Evolutionary conservation across 768 basidiomycete species (phyloP).

Genomic region (Mycena alexandri): DNA sequence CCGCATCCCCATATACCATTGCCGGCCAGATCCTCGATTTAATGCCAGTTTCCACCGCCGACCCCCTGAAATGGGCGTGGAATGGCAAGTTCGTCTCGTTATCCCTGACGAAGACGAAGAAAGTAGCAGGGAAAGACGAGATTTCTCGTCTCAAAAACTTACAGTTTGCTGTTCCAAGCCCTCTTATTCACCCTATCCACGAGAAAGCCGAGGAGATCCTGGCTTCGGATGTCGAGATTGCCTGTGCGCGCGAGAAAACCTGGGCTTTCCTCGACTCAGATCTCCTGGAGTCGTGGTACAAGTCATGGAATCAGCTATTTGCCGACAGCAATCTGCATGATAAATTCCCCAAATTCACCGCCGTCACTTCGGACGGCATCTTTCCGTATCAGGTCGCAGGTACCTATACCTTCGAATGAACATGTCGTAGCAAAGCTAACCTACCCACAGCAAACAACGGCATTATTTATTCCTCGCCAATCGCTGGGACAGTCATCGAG

Average conservation of each 20-base stretch:
- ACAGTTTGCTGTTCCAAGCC: constrained; percentile 11
- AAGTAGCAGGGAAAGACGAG: not conserved
- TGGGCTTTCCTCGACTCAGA: constrained; percentile 2
- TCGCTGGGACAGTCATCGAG: constrained; percentile 8
- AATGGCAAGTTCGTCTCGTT: constrained; percentile 3
- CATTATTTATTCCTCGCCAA: not conserved
- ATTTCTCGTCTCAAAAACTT: not conserved
- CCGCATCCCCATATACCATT: not conserved
- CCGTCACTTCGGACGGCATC: not conserved
- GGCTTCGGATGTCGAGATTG: not conserved
- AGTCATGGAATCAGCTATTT: not conserved
- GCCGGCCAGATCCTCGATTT: constrained; percentile 7
- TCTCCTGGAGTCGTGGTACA: not conserved
- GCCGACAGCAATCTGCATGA: constrained; percentile 1
- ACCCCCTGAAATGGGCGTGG: constrained; percentile 10
- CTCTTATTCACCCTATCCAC: not conserved
- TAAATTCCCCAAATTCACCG: constrained; percentile 14
- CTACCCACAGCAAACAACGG: too few relatives aligned
- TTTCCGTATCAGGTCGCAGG: constrained; percentile 16
- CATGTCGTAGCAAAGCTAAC: too few relatives aligned
- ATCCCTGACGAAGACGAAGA: not conserved
- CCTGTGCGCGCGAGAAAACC: constrained; percentile 4
- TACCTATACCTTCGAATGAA: not conserved
- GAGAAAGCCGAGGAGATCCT: not conserved
- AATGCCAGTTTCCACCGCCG: not conserved